Evolutionary conservation across 106 monocot species (phyloP), one percentile per base, ranked within the genome.

Genomic region (Gastrodia elata): DNA sequence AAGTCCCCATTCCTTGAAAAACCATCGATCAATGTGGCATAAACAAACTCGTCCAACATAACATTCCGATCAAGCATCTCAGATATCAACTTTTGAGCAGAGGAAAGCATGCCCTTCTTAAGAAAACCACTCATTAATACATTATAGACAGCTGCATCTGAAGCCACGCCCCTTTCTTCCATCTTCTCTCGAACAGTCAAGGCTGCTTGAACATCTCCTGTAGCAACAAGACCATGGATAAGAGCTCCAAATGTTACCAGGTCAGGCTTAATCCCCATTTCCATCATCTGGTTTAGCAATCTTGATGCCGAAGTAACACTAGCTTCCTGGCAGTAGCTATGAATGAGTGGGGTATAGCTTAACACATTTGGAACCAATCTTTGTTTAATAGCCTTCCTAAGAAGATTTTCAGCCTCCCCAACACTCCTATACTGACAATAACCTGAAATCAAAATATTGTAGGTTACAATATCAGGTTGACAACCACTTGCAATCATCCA

Each of bases 331-430:
- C 82, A 91, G 65, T 85, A 98, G 0, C 68, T 78, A 83, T 93
- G 88, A 73, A 98, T 83, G 4, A 93, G 69, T 59, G 97, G 90
- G 55, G 93, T 98, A 42, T 88, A 98, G 74, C 88, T 97, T 10
- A 75, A 68, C 67, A 78, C 32, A 71, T 83, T 93, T 30, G 86
- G 86, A 39, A 9, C 22, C 48, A 98, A 40, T 0, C 75, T 79
- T 37, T 72, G 83, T 40, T 39, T 36, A 57, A 86, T 82, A 25
- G 85, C 79, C 61, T 77, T 52, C 46, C 80, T 83, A 71, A 98
- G 52, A 37, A 88, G 32, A 27, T 40, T 27, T 76, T 89, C 82
- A 38, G 81, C 97, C 39, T 85, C 78, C 18, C 1, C 20, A 58
- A 83, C 72, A 26, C 74, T 84, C 6, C 79, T 83, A 39, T 71